Evolutionary conservation across 176 grass and related monocot genomes (phyloP), one percentile per base, ranked within the genome.

Genomic region (Carex scoparia): DNA sequence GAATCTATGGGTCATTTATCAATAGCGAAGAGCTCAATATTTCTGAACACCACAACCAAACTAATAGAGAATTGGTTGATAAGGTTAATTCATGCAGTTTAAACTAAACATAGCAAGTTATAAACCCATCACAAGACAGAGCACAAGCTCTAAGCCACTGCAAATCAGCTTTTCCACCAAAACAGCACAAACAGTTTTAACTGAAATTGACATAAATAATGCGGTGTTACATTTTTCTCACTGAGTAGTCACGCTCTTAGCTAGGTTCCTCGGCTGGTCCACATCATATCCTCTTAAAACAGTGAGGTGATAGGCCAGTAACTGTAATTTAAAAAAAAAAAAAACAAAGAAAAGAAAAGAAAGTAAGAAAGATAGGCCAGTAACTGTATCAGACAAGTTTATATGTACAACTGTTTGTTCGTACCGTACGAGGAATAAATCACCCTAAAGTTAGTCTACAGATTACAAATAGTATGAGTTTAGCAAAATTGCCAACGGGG

Each of bases 301-400:
- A 58, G 89, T 90, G 7, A 90, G 85, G 79, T 90, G 89, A 59
- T 90, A 87, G 16, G 85, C 89, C 84, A 90, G 58, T 64, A 90
- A 77, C 89, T 90, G 85, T 65, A 53, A 51, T 54, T 75, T 2
- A 33, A 68, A 14, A 80, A 18, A 10, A 51, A 65, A 35, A 49
- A 83, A 61, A 1, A 7, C 0, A 35, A 35, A 23, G 23, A 2
- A 1, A 37, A 10, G 2, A 72, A 37, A 40, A 40, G 4, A 40
- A 73, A 48, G 56, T 51, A 51, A 63, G 11, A 62, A 38, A 81
- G 40, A 46, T 23, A 44, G 18, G 69, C 7, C 6, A 73, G 18
- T 51, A 51, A 51, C 48, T 51, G 48, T 73, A 33, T 80, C 51
- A 83, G 27, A 46, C 40, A 68, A 46, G 27, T 83, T 49, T 33